phyloP scores from a whole-genome alignment of 768 basidiomycete species.

The Lentinula boryana region DNA sequence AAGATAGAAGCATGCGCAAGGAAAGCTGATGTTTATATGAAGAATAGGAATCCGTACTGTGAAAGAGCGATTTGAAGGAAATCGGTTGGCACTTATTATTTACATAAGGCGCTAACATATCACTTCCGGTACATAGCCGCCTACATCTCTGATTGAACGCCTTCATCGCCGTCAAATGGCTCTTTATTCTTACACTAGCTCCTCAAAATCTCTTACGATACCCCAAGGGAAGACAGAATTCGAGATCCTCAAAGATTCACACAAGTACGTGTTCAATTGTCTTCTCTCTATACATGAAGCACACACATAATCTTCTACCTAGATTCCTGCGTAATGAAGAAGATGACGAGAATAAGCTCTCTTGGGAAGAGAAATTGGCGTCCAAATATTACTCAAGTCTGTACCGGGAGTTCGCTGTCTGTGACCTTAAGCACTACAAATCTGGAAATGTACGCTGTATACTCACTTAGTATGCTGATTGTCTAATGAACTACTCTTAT shows the following conservation, averaged over 20 bases:
- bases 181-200: conserved; percentile 25
- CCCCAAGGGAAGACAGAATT: conserved; percentile 43
- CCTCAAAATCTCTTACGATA: conserved; percentile 18
- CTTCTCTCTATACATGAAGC: neutral
- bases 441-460: conserved; percentile 64
- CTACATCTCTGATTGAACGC: too few species aligned
- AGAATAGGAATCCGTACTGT: too few species aligned
- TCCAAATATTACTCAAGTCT: conserved; percentile 83
- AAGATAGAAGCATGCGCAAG: too few species aligned
- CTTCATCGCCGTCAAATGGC: conserved; percentile 20
- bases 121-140: too few species aligned
- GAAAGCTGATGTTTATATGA: too few species aligned
- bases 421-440: conserved; percentile 95
- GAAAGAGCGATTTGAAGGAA: too few species aligned
- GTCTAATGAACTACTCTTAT: neutral
- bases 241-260: conserved; percentile 68
- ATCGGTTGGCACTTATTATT: too few species aligned
- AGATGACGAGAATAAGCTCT: conserved; percentile 30
- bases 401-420: conserved; percentile 88
- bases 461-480: neutral
- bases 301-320: neutral
- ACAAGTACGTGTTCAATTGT: conserved; percentile 40
- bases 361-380: conserved; percentile 86
- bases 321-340: conserved; percentile 77
- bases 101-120: too few species aligned